These are phyloP conservation scores for Solanum chacoense DNA, from an alignment of 305 asterid species.

Conservation along the genomic window DNA sequence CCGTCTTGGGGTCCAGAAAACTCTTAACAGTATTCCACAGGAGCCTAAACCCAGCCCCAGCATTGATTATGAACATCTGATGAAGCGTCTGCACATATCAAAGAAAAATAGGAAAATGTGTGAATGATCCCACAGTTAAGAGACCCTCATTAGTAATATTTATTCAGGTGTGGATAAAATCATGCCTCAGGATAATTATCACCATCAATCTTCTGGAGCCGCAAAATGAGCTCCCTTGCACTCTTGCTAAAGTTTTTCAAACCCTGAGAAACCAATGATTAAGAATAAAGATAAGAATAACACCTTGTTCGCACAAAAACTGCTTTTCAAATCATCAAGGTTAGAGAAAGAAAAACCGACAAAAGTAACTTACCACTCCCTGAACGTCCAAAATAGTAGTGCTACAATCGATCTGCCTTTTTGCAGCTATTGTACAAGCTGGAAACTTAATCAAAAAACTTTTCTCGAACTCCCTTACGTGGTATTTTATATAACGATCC, in stretches of 20 bases:
- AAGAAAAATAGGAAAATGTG: not conserved
- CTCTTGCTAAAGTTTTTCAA: conserved; percentile 72
- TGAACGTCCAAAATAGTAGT: conserved; percentile 96
- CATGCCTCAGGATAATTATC: conserved; percentile 93
- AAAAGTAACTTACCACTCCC: conserved; percentile 65
- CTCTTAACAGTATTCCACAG: conserved; percentile 84
- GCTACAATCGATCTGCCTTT: conserved; percentile 93
- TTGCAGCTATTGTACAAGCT: conserved; percentile 92
- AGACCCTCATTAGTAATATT: not conserved
- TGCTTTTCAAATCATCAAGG: conserved; percentile 2
- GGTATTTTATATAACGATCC: conserved; percentile 83
- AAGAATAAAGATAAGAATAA: not conserved
- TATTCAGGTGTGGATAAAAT: not conserved
- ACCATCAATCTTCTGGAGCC: conserved; percentile 91
- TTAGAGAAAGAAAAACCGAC: not conserved
- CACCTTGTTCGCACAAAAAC: not conserved
- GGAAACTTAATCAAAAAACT: conserved; percentile 79
- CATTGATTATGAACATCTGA: conserved; percentile 96
- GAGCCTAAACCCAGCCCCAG: conserved; percentile 87
- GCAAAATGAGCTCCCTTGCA: conserved; percentile 80
- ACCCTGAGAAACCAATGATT: conserved; percentile 40
- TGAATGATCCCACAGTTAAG: not conserved
- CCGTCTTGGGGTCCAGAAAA: conserved; percentile 88
- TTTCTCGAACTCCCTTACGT: conserved; percentile 85
- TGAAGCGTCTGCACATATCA: conserved; percentile 70